Conservation (phyloP, 139 green algal genomes). For the Coelastrella sp. region DNA sequence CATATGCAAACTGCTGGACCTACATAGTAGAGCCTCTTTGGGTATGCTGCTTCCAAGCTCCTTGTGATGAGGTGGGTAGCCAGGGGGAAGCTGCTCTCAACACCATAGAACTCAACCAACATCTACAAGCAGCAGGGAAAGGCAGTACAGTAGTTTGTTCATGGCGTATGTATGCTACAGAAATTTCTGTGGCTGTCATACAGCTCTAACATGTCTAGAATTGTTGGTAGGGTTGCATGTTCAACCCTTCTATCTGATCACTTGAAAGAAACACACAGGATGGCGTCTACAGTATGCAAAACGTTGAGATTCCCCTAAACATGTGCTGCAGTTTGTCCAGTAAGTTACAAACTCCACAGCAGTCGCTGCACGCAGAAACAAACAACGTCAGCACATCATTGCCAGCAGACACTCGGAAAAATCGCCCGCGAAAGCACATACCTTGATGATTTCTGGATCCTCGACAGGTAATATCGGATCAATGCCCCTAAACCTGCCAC, state of each 20-base stretch:
- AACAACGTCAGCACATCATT: not conserved
- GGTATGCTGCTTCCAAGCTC: constrained; percentile 57
- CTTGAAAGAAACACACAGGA: too few relatives aligned
- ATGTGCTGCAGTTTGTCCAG: too few relatives aligned
- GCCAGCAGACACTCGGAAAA: too few relatives aligned
- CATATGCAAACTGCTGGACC: not conserved
- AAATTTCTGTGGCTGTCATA: too few relatives aligned
- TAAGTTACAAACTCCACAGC: too few relatives aligned
- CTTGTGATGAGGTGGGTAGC: constrained; percentile 75
- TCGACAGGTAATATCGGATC: constrained; percentile 68
- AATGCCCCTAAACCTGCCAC: constrained; percentile 52
- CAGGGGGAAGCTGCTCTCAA: constrained; percentile 71
- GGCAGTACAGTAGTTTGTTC: too few relatives aligned
- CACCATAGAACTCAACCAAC: constrained; percentile 81
- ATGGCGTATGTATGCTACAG: too few relatives aligned
- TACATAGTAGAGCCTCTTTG: constrained; percentile 83
- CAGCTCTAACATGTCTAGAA: too few relatives aligned
- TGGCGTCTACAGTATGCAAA: too few relatives aligned
- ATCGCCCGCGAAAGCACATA: not conserved
- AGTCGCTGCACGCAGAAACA: not conserved
- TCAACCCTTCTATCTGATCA: too few relatives aligned
- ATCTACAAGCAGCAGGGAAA: constrained; percentile 1
- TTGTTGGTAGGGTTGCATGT: too few relatives aligned
- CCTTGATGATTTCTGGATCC: constrained; percentile 50
- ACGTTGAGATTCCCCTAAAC: too few relatives aligned